Percentiles rank a stretch among this genome's conserved stretches.
These are phyloP conservation scores for Oryza officinalis DNA, from an alignment of 176 grass and related monocot genomes.

Conservation along the genomic window DNA sequence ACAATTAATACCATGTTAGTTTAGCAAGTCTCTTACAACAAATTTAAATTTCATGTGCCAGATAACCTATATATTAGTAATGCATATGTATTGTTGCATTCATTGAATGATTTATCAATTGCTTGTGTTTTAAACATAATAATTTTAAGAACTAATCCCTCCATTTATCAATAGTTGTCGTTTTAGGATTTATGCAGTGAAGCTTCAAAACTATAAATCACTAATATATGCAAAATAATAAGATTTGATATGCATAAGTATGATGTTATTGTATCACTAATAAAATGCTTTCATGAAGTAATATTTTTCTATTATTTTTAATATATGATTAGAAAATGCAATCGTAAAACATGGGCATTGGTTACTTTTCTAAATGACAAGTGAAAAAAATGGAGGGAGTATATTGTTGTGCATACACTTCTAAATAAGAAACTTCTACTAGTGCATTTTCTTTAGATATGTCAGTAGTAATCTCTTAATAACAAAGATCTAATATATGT, in stretches of 20 bases:
- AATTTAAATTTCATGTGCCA: background rate
- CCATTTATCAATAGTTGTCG: too few species aligned
- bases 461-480: too few species aligned
- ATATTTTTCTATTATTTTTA: background rate
- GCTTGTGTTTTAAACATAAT: too few species aligned
- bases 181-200: too few species aligned
- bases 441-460: background rate
- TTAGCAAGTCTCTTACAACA: background rate
- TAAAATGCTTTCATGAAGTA: background rate
- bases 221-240: background rate
- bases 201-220: background rate
- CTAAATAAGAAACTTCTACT: background rate
- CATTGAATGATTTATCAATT: background rate
- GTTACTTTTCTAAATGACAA: background rate
- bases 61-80: background rate
- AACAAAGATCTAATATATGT: background rate
- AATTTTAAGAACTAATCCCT: too few species aligned
- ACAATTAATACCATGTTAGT: background rate
- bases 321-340: background rate
- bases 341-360: background rate
- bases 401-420: background rate
- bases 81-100: background rate
- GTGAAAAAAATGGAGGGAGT: background rate
- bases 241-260: background rate
- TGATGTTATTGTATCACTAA: background rate